These are phyloP conservation scores for Auriscalpium microsporum DNA, from an alignment of 768 basidiomycete species.

Conservation along the genomic window DNA sequence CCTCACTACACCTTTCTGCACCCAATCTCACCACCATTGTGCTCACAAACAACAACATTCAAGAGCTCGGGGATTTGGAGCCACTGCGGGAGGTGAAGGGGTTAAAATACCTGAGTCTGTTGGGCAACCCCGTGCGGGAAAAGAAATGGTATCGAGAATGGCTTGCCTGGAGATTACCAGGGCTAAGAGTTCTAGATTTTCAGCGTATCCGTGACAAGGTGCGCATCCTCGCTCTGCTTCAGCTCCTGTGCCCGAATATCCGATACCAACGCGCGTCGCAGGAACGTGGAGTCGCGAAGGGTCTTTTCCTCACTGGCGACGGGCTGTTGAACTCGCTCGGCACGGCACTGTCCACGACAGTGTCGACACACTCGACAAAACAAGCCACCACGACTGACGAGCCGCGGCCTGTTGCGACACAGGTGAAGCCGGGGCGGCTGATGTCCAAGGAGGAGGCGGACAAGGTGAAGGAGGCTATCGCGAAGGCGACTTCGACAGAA, in stretches of 20 bases:
- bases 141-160: slow-evolving; percentile 97
- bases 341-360: slow-evolving; percentile 64
- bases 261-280: slow-evolving; percentile 23
- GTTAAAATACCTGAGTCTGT: slow-evolving; percentile 66
- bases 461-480: slow-evolving; percentile 79
- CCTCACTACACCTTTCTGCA: slow-evolving; percentile 72
- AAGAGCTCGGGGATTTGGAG: slow-evolving; percentile 79
- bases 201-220: slow-evolving; percentile 94
- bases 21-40: slow-evolving; percentile 80
- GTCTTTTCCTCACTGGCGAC: slow-evolving; percentile 76
- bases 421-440: slow-evolving; percentile 71
- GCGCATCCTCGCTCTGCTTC: slow-evolving; percentile 31
- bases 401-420: slow-evolving; percentile 48
- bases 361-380: slow-evolving; percentile 62
- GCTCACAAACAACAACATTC: slow-evolving; percentile 74
- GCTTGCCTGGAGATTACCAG: slow-evolving; percentile 83
- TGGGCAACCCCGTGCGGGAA: slow-evolving; percentile 81
- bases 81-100: slow-evolving; percentile 67
- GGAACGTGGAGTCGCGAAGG: slow-evolving; percentile 72
- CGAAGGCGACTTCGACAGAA: slow-evolving; percentile 84
- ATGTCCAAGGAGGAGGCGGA: slow-evolving; percentile 91
- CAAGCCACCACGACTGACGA: slow-evolving; percentile 62
- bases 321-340: slow-evolving; percentile 73
- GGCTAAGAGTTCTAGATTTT: slow-evolving; percentile 88
- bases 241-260: slow-evolving; percentile 4